Percentiles rank a stretch among this genome's conserved stretches.
These are phyloP conservation scores for Umbelopsis sp. DNA, from an alignment of 192 early-diverging fungal genomes.

Conservation along the genomic window DNA sequence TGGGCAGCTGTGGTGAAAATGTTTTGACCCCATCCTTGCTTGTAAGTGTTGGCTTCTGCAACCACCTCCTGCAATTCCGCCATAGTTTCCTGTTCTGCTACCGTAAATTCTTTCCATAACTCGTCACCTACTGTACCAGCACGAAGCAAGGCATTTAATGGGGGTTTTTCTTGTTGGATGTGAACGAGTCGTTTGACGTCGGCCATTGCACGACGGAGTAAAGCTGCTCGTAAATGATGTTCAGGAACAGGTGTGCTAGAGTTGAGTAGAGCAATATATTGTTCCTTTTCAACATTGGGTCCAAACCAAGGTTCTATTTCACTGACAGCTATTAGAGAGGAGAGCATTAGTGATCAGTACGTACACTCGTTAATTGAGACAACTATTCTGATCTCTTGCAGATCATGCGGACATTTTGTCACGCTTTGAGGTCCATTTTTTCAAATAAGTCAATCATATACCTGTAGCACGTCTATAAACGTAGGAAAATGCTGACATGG, in stretches of 20 bases:
- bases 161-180: conserved; percentile 79
- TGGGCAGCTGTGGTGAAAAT: conserved; percentile 84
- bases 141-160: conserved; percentile 73
- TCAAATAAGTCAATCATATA: conserved; percentile 19
- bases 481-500: conserved; percentile 42
- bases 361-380: too few relatives aligned
- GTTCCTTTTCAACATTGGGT: conserved; percentile 56
- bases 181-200: conserved; percentile 73
- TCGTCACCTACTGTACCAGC: conserved; percentile 84
- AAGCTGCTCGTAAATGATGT: conserved; percentile 66
- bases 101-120: conserved; percentile 70
- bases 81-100: conserved; percentile 80
- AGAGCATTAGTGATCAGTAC: background rate
- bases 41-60: conserved; percentile 79
- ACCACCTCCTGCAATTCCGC: conserved; percentile 78
- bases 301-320: conserved; percentile 73
- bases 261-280: conserved; percentile 66
- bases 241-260: conserved; percentile 59
- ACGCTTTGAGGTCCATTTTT: background rate
- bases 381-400: too few relatives aligned
- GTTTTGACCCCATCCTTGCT: conserved; percentile 78
- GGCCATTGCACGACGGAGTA: conserved; percentile 81
- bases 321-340: conserved; percentile 26
- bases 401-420: background rate
- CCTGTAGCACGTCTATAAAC: conserved; percentile 36